Evolutionary conservation across 768 basidiomycete genomes (phyloP), one percentile per base, ranked within the genome.

Genomic region (Russula lepida): DNA sequence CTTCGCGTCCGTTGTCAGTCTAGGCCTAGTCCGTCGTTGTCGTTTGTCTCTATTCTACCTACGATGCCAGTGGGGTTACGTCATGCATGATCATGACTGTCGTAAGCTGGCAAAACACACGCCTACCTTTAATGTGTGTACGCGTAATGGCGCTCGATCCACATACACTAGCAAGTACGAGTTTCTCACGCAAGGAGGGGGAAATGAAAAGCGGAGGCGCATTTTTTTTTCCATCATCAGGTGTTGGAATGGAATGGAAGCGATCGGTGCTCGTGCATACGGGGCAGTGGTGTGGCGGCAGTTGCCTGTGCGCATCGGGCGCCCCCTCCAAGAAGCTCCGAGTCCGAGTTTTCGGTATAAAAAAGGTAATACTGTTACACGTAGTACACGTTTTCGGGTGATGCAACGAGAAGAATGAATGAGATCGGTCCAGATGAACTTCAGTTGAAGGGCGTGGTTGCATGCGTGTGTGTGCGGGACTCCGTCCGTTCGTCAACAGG

Each of bases 171-270:
- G 32, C 32, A 39, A 39, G 23, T 27, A 19, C 47, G 37, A 25
- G 12, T 37, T 48, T 25, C 44, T 47, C 44, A 39, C 17, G 52
- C 35, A 27, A 35, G 44, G 30, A n/a, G 11, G 43, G 39, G 48
- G 43, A 56, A 43, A 8, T 37, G 35, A 37, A 37, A 48, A 54
- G 53, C 46, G 28, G 33, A 41, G 49, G 49, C 12, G 32, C n/a
- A n/a, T 5, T 13, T 37, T n/a, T 44, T 25, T 47, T 13, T 17
- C 17, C 12, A 0, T 37, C 35, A 37, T 15, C 35, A 37, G 6
- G 32, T 46, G n/a, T n/a, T n/a, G 43, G 32, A 44, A 35, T 59
- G 47, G 46, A 49, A 54, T 49, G 13, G 59, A 55, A 60, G 59
- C 47, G 51, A 51, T 17, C 25, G 27, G 27, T 28, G 27, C 27